A percentile compares a stretch with the other conserved stretches of the same genome.
Evolutionary conservation across 2,329 filamentous ascomycete species (phyloP).

Genomic region (Cryphonectria radicalis): DNA sequence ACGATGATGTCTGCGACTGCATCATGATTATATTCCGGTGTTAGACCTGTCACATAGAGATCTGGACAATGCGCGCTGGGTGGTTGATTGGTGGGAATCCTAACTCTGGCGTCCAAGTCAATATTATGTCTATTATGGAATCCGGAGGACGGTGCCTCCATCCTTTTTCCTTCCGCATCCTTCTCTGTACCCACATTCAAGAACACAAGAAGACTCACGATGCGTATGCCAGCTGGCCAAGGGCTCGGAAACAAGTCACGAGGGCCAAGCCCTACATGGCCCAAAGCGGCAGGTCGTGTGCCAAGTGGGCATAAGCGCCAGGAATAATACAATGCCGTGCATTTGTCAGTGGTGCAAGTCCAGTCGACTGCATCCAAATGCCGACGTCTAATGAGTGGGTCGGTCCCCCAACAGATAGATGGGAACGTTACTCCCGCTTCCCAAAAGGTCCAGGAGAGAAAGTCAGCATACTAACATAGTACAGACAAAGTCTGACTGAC

Average conservation of each 20-base stretch:
- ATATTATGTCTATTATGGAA: not conserved
- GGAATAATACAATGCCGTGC: not conserved
- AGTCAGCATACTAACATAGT: not conserved
- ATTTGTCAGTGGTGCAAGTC: conserved; percentile 2
- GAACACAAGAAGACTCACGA: not conserved
- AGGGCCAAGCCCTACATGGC: not conserved
- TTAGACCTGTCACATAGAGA: not conserved
- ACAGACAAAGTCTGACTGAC: not conserved
- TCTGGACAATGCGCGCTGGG: not conserved
- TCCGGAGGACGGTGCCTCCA: conserved; percentile 13
- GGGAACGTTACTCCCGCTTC: not conserved
- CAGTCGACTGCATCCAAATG: not conserved
- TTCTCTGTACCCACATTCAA: not conserved
- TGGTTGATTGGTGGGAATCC: conserved; percentile 13
- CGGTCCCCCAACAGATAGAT: not conserved
- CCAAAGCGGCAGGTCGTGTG: not conserved
- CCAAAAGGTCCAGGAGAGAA: not conserved
- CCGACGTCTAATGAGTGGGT: not conserved
- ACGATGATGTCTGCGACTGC: not conserved
- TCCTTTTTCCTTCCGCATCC: not conserved
- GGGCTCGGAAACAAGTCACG: not conserved
- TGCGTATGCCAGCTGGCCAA: not conserved
- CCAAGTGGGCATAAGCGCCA: not conserved
- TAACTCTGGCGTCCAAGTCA: not conserved
- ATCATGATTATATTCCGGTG: not conserved